Evolutionary conservation across 805 yeast genomes (phyloP).

Genomic region (Schwanniomyces vanrijiae): DNA sequence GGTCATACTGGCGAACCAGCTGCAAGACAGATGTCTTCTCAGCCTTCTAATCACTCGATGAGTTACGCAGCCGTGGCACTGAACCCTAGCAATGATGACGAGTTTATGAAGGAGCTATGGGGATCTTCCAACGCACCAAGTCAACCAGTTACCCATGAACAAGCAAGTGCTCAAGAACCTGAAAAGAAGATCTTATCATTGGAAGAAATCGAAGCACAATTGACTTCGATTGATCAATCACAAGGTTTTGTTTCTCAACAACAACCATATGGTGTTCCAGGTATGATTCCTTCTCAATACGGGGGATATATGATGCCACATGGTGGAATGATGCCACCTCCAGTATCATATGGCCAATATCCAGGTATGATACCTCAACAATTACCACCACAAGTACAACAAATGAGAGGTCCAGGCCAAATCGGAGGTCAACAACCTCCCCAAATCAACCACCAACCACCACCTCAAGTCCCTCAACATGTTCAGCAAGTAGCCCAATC

Average conservation of each 20-base stretch:
- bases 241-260: slow-evolving; percentile 30
- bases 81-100: slow-evolving; percentile 38
- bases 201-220: slow-evolving; percentile 83
- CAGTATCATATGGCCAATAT: slow-evolving; percentile 34
- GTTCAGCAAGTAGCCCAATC: slow-evolving; percentile 7
- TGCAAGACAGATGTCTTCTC: slow-evolving; percentile 23
- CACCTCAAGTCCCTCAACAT: slow-evolving; percentile 9
- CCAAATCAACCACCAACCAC: slow-evolving; percentile 12
- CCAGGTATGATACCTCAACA: slow-evolving; percentile 25
- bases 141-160: slow-evolving; percentile 21
- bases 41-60: slow-evolving; percentile 19
- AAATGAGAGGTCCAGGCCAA: not conserved
- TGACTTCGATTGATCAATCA: slow-evolving; percentile 46
- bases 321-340: slow-evolving; percentile 35
- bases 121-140: slow-evolving; percentile 37
- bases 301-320: slow-evolving; percentile 45
- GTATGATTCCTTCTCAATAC: slow-evolving; percentile 30
- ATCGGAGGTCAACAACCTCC: slow-evolving; percentile 10
- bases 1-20: slow-evolving; percentile 25
- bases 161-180: slow-evolving; percentile 5
- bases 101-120: slow-evolving; percentile 47
- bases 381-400: slow-evolving; percentile 15
- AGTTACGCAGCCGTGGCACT: slow-evolving; percentile 44
- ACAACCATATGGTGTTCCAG: slow-evolving; percentile 30
- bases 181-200: slow-evolving; percentile 61